Evolutionary conservation across 305 asterid genomes (phyloP).

Genomic region (Lippia alba): DNA sequence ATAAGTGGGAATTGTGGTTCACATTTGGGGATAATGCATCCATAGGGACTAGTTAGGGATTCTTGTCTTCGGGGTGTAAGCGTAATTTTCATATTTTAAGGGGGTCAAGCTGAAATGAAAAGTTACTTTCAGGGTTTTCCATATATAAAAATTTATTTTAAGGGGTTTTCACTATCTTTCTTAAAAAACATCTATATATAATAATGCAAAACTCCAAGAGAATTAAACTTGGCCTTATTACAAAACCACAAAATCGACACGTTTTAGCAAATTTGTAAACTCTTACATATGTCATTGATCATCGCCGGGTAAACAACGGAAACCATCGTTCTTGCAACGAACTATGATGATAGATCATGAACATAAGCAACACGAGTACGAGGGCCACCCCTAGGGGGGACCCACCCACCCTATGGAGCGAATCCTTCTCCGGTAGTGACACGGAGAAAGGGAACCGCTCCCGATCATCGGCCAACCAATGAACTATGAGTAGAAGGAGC

Average conservation of each 20-base stretch:
- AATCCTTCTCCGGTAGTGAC: constrained; percentile 63
- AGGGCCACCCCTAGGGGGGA: constrained; percentile 71
- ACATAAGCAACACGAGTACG: constrained; percentile 61
- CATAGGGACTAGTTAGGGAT: no score
- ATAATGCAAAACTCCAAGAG: neutral
- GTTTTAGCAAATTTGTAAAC: neutral
- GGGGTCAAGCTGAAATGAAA: no score
- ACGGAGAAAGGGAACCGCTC: constrained; percentile 52
- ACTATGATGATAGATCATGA: constrained; percentile 76
- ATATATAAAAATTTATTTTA: neutral
- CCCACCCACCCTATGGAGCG: constrained; percentile 72
- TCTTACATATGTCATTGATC: neutral
- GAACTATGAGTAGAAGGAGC: constrained; percentile 65
- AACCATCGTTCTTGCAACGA: constrained; percentile 77
- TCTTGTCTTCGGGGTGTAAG: no score
- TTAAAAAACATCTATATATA: neutral
- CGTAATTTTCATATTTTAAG: no score
- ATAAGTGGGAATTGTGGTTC: neutral
- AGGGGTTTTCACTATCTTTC: neutral
- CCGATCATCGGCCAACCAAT: constrained; percentile 61
- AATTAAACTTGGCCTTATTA: neutral
- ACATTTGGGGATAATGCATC: neutral
- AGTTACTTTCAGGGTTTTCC: no score
- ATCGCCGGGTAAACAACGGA: constrained; percentile 65
- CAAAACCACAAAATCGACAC: neutral